Evolutionary conservation across 2,329 filamentous ascomycete species (phyloP), one percentile per base, ranked within the genome.

Genomic region (Ophiognomonia clavigignenti-juglandacearum): DNA sequence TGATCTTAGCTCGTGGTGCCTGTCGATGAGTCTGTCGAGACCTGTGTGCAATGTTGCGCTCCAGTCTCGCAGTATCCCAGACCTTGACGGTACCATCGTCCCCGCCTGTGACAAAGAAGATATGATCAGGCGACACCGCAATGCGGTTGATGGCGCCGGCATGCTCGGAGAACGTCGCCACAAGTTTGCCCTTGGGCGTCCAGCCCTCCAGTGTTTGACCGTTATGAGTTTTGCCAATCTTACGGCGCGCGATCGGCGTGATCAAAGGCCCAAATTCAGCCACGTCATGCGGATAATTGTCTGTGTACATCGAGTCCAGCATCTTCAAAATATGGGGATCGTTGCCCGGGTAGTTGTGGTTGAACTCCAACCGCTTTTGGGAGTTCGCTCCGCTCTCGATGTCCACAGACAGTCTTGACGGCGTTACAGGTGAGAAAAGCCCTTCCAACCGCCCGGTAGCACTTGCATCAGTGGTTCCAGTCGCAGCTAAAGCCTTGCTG

Each of bases 101-200:
- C 9, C 91, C 92, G 6, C 84, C 92, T 1, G 93, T 97, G 47
- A 96, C 77, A 65, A 98, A 98, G 68, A 98, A 98, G 4, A 84
- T 72, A 62, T 98, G 92, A 60, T 98, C 93, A 1, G 92, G 89
- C 2, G 93, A 85, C 7, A 89, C 80, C 2, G 86, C 74, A 10
- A 97, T 80, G 9, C 91, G 82, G 59, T 86, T 96, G 54, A 97
- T 81, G 7, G 88, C 80, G 0, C 82, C 88, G 23, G 76, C 83
- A 61, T 98, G 93, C 62, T 98, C 93, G 1, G 87, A 82, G 59
- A 97, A 90, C 1, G 88, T 88, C 2, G 91, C 89, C 18, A 97
- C 85, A 8, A 97, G 74, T 43, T 82, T 84, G 2, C 93, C 91
- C 45, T 83, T 80, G 0, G 93, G 93, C 54, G 82, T 84, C 93